Percentiles rank a stretch among this genome's conserved stretches.
These are phyloP conservation scores for Gossypium laxum DNA, from an alignment of 441 rosid species.

Conservation along the genomic window DNA sequence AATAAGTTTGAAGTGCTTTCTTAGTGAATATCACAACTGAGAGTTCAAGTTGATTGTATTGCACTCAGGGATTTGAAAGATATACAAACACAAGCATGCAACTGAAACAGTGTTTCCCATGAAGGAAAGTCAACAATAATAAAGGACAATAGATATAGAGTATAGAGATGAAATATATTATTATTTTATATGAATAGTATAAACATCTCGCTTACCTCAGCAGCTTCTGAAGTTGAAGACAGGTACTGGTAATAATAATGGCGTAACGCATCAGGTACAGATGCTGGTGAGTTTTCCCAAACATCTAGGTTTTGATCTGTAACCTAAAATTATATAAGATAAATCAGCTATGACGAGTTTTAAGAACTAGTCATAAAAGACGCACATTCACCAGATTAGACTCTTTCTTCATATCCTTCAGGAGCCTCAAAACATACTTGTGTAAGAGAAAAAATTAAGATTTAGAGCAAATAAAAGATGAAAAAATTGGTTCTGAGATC, in stretches of 20 bases:
- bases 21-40: background rate
- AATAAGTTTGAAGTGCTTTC: background rate
- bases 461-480: background rate
- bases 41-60: background rate
- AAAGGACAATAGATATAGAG: background rate
- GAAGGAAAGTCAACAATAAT: background rate
- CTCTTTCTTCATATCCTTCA: background rate
- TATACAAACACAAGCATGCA: background rate
- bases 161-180: background rate
- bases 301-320: constrained; percentile 82
- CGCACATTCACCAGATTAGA: background rate
- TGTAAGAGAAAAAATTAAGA: constrained; percentile 6
- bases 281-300: constrained; percentile 75
- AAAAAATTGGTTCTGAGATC: background rate
- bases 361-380: background rate
- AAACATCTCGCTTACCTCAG: constrained; percentile 51
- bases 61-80: background rate
- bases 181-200: background rate
- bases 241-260: constrained; percentile 93
- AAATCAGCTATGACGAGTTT: constrained; percentile 16
- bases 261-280: constrained; percentile 83
- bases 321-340: constrained; percentile 47
- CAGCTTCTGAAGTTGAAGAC: constrained; percentile 86
- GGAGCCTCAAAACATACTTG: background rate
- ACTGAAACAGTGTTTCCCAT: background rate